Percentiles rank a stretch among this genome's conserved stretches.
Evolutionary conservation across 345 rosid genomes (phyloP).

Genomic region (Noccaea caerulescens): DNA sequence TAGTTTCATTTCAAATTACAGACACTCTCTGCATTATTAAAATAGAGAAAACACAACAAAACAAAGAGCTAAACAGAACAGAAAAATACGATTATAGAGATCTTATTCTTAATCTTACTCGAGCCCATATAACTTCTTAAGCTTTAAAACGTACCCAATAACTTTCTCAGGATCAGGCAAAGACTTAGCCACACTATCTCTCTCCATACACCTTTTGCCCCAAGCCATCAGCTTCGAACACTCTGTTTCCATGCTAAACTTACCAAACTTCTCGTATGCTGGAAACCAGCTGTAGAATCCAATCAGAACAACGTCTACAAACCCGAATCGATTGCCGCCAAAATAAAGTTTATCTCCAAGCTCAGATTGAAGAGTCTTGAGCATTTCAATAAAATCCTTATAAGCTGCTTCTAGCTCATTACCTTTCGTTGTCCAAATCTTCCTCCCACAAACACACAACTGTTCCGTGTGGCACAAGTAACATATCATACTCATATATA

Average conservation of each 20-base stretch:
- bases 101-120: not conserved
- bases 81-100: not conserved
- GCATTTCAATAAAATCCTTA: not conserved
- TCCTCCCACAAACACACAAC: slow-evolving; percentile 18
- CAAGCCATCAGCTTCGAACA: slow-evolving; percentile 1
- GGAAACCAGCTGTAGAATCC: slow-evolving; percentile 8
- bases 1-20: too few relatives aligned
- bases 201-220: not conserved
- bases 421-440: slow-evolving; percentile 21
- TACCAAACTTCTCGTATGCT: slow-evolving; percentile 17
- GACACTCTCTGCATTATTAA: too few relatives aligned
- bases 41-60: not conserved
- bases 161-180: slow-evolving; percentile 18
- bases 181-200: slow-evolving; percentile 19
- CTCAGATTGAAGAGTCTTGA: slow-evolving; percentile 21
- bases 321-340: slow-evolving; percentile 16
- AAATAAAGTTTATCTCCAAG: slow-evolving; percentile 21
- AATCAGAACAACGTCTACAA: slow-evolving; percentile 6
- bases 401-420: slow-evolving; percentile 19
- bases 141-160: not conserved
- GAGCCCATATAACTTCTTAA: slow-evolving; percentile 3
- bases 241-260: not conserved
- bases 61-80: not conserved
- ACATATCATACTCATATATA: too few relatives aligned
- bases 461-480: slow-evolving; percentile 5